Evolutionary conservation across 106 monocot species (phyloP).

Genomic region (Acanthochlamys bracteata): DNA sequence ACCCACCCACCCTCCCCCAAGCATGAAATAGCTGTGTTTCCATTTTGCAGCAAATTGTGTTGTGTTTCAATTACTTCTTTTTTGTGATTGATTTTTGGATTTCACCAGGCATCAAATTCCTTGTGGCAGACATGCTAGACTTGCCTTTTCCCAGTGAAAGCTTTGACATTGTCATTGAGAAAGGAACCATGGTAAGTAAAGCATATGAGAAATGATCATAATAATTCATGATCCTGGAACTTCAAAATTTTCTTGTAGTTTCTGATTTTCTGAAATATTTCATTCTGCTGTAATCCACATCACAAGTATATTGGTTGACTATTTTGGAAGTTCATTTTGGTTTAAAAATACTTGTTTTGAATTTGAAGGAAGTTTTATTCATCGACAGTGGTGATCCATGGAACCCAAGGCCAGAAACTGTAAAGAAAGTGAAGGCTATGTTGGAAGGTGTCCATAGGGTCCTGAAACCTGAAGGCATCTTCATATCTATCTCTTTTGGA

Average conservation of each 20-base stretch:
- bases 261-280: no score
- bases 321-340: no score
- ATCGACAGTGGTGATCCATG: constrained; percentile 98
- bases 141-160: constrained; percentile 56
- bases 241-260: no score
- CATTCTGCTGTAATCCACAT: no score
- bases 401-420: constrained; percentile 64
- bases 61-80: no score
- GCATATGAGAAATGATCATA: background rate
- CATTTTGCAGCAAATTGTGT: no score
- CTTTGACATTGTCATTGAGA: constrained; percentile 91
- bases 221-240: no score
- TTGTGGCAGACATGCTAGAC: constrained; percentile 83
- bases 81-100: constrained; percentile 9
- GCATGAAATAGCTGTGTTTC: no score
- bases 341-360: constrained; percentile 3
- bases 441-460: constrained; percentile 76
- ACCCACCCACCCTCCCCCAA: no score
- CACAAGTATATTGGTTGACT: no score
- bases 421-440: constrained; percentile 78
- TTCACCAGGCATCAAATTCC: constrained; percentile 56
- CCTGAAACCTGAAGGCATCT: constrained; percentile 65
- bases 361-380: constrained; percentile 71
- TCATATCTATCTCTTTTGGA: constrained; percentile 92
- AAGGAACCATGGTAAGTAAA: constrained; percentile 87